These are phyloP conservation scores for Quercus dentata DNA, from an alignment of 306 rosid genomes.

Conservation along the genomic window DNA sequence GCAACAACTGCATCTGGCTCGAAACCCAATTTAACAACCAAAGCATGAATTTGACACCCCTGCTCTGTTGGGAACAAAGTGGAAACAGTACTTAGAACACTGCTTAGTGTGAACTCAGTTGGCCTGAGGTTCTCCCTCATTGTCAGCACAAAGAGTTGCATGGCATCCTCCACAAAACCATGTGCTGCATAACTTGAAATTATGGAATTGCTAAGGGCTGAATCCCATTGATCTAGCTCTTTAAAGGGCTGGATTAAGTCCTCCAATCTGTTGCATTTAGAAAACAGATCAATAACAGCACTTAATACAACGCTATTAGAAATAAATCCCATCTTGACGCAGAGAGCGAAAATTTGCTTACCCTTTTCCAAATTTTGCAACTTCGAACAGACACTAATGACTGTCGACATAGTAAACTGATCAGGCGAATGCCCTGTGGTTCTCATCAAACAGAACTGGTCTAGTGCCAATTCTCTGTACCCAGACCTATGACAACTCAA, in stretches of 20 bases:
- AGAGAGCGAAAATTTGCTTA: conserved; percentile 64
- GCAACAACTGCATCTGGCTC: conserved; percentile 63
- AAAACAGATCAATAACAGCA: conserved; percentile 81
- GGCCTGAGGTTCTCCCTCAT: conserved; percentile 70
- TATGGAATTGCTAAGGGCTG: conserved; percentile 67
- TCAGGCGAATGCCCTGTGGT: conserved; percentile 44
- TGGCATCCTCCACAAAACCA: conserved; percentile 47
- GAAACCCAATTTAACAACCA: conserved; percentile 60
- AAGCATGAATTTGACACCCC: conserved; percentile 67
- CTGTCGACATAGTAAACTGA: conserved; percentile 58
- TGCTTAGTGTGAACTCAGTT: conserved; percentile 61
- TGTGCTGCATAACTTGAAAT: conserved; percentile 68
- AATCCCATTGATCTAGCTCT: conserved; percentile 56
- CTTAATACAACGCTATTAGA: conserved; percentile 70
- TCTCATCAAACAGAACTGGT: conserved; percentile 57
- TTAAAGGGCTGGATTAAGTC: conserved; percentile 56
- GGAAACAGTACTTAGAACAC: conserved; percentile 59
- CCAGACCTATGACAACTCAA: conserved; percentile 65
- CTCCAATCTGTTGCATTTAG: conserved; percentile 83
- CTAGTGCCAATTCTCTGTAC: conserved; percentile 46
- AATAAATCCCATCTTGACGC: conserved; percentile 71
- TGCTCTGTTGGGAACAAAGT: conserved; percentile 44
- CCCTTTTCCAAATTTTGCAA: conserved; percentile 70
- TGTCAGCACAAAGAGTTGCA: conserved; percentile 51
- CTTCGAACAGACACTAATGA: conserved; percentile 60